Conservation (phyloP, 1,284 basidiomycete species). For the Cryptococcus jaspeensis region DNA sequence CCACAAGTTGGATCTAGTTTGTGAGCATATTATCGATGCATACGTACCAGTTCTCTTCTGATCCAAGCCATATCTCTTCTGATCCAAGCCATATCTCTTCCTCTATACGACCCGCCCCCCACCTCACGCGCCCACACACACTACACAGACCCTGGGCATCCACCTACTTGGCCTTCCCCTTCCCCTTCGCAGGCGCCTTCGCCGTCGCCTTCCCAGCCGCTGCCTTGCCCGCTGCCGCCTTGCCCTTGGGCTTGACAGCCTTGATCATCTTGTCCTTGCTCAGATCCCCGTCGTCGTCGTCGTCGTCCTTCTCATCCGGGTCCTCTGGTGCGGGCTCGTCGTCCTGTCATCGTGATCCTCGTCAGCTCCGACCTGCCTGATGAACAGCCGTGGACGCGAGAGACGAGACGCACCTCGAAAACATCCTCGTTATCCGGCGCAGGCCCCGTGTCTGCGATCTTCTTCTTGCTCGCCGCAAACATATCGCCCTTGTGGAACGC, state of each 20-base stretch:
- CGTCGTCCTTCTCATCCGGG: constrained; percentile 50
- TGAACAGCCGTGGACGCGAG: constrained; percentile 57
- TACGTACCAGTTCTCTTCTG: no score
- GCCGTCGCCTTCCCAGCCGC: constrained; percentile 10
- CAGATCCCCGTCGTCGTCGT: constrained; percentile 52
- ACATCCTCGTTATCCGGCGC: constrained; percentile 87
- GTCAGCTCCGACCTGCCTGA: constrained; percentile 7
- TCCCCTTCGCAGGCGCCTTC: background rate
- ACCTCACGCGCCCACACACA: no score
- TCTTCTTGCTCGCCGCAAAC: constrained; percentile 71
- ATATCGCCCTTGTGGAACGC: constrained; percentile 83
- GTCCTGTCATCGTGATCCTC: constrained; percentile 11
- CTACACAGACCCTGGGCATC: no score
- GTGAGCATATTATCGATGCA: no score
- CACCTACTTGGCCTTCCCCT: background rate
- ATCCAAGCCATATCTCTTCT: no score
- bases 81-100: no score
- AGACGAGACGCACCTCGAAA: constrained; percentile 62
- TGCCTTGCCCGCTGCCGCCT: constrained; percentile 18
- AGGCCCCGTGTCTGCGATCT: constrained; percentile 60
- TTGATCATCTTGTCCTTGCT: constrained; percentile 60
- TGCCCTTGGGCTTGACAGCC: constrained; percentile 51
- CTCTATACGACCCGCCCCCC: no score
- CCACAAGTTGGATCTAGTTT: no score
- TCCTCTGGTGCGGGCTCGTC: constrained; percentile 48